Evolutionary conservation across 441 rosid genomes (phyloP).

Genomic region (Gossypium davidsonii): DNA sequence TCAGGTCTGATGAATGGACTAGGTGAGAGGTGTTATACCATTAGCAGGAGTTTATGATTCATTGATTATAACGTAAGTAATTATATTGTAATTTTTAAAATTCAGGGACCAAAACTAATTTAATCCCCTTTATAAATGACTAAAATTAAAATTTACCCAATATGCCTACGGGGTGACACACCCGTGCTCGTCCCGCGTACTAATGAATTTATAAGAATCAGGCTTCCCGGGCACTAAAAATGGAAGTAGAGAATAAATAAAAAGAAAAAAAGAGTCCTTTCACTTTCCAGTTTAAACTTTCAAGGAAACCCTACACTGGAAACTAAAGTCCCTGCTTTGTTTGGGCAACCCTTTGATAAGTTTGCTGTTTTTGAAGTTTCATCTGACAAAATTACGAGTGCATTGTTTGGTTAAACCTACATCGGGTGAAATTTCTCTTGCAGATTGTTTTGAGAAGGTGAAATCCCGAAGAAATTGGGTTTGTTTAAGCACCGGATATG

Average conservation of each 20-base stretch:
- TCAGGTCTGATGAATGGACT: too few species aligned
- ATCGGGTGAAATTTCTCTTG: not conserved
- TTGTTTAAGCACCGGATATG: constrained; percentile 1
- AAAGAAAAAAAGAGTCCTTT: not conserved
- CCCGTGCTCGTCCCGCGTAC: too few species aligned
- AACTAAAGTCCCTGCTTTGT: not conserved
- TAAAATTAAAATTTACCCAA: too few species aligned
- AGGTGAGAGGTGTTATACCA: too few species aligned
- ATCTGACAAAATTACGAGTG: not conserved
- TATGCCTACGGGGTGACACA: too few species aligned
- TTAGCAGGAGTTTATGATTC: too few species aligned
- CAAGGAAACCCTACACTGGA: not conserved
- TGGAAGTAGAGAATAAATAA: not conserved
- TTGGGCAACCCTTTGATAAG: not conserved
- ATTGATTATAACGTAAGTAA: too few species aligned
- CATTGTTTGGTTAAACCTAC: not conserved
- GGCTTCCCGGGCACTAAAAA: not conserved
- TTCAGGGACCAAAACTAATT: too few species aligned
- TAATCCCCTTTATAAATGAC: too few species aligned
- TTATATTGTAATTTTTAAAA: too few species aligned
- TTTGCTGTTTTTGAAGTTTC: not conserved
- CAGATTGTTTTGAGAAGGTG: constrained; percentile 1
- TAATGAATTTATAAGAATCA: not conserved
- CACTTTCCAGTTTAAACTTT: not conserved
- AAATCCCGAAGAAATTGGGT: not conserved